phyloP scores from a whole-genome alignment of 768 basidiomycete species.

The Suillus brevipes region DNA sequence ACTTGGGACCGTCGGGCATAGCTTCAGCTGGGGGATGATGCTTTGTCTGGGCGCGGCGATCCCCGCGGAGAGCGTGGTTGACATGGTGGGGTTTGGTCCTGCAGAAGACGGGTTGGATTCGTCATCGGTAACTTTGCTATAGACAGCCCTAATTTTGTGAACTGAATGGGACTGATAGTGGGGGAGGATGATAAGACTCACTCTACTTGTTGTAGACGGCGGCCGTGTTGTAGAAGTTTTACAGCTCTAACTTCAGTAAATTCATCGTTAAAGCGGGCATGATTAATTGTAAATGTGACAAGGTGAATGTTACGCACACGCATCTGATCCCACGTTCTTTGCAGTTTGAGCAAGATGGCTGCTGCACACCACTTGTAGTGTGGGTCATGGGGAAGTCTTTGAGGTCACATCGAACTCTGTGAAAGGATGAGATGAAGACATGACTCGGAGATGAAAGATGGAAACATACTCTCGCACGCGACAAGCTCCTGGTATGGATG shows the following conservation, averaged over 20 bases:
- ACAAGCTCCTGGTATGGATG: no score
- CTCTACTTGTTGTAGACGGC: constrained; percentile 84
- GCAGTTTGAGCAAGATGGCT: constrained; percentile 81
- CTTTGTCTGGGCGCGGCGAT: constrained; percentile 23
- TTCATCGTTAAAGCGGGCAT: constrained; percentile 63
- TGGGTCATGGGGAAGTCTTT: constrained; percentile 70
- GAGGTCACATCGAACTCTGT: constrained; percentile 89
- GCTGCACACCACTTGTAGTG: constrained; percentile 41
- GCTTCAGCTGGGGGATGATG: constrained; percentile 69
- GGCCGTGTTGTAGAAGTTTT: constrained; percentile 76
- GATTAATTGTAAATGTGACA: constrained; percentile 12
- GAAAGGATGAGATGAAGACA: background rate
- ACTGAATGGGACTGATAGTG: constrained; percentile 11
- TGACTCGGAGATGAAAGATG: background rate
- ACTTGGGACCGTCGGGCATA: constrained; percentile 18
- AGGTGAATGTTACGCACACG: constrained; percentile 65
- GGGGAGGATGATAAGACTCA: constrained; percentile 37
- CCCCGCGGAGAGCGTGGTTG: constrained; percentile 11
- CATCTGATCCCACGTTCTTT: constrained; percentile 87
- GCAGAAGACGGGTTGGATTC: constrained; percentile 30
- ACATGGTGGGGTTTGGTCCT: constrained; percentile 24
- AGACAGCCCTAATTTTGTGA: constrained; percentile 58
- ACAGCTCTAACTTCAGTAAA: constrained; percentile 90
- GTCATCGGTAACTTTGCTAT: constrained; percentile 60
- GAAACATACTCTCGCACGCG: constrained; percentile 72